Evolutionary conservation across 2,329 filamentous ascomycete genomes (phyloP).

Genomic region (Microdochium nivale): DNA sequence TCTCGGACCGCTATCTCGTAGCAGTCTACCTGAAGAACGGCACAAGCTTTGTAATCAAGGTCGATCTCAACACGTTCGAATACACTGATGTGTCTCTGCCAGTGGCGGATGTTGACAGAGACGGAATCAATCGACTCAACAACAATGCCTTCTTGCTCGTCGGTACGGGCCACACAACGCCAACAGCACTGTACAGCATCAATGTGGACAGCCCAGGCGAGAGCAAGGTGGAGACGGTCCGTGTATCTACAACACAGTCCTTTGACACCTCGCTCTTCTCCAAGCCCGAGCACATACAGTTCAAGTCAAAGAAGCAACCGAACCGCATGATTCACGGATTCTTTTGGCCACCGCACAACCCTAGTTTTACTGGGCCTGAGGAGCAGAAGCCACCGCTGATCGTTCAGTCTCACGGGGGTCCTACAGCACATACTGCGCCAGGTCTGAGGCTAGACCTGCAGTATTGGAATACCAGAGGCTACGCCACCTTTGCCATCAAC

Average conservation of each 20-base stretch:
- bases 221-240: conserved; percentile 16
- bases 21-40: conserved; percentile 24
- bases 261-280: conserved; percentile 25
- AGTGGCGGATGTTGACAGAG: conserved; percentile 22
- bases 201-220: conserved; percentile 14
- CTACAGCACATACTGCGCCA: conserved; percentile 31
- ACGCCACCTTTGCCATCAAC: conserved; percentile 40
- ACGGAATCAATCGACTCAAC: conserved; percentile 24
- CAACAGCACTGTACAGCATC: conserved; percentile 25
- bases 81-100: conserved; percentile 19
- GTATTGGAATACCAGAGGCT: conserved; percentile 46
- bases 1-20: conserved; percentile 25
- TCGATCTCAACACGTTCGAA: conserved; percentile 23
- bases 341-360: conserved; percentile 40
- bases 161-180: conserved; percentile 21
- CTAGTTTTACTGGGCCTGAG: conserved; percentile 26
- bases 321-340: conserved; percentile 31
- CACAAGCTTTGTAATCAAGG: conserved; percentile 22
- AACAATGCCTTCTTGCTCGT: conserved; percentile 27
- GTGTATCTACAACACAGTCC: conserved; percentile 21
- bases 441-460: conserved; percentile 36
- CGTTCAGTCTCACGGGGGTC: conserved; percentile 41
- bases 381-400: conserved; percentile 37
- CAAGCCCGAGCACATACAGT: conserved; percentile 23
- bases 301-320: conserved; percentile 16